Evolutionary conservation across 257 asterid species (phyloP), one percentile per base, ranked within the genome.

Genomic region (Catharanthus roseus): DNA sequence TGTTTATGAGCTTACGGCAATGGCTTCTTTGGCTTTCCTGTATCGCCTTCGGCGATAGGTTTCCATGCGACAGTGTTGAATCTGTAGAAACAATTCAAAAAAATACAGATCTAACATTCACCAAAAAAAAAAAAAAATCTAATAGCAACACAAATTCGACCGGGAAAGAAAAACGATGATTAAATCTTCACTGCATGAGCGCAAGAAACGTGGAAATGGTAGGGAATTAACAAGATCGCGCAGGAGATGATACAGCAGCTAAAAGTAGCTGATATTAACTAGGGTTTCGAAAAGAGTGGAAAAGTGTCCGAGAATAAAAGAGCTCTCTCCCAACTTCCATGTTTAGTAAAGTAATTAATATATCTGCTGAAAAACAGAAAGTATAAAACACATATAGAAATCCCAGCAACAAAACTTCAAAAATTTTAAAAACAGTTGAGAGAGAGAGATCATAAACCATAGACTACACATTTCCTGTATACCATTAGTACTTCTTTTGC

Each of bases 21-120:
- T 62, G 55, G 82, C n/a, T 62, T 82, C 82, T 56, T 74, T 77
- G 71, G 78, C 42, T 67, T 81, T 89, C 76, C 74, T 82, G 74
- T 81, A 78, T 74, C 91, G 82, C 83, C 85, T 86, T 73, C 95
- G 77, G 82, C 83, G 84, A 70, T 89, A 91, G 58, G 96, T 89
- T 79, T 89, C 96, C 84, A 85, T 84, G 70, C 58, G 72, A 3
- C 42, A 3, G 76, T 62, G 26, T 41, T 47, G 10, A 26, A 55
- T 75, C 89, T 86, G 90, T 21, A 47, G 19, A n/a, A 41, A 50
- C 44, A 13, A 58, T 0, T 8, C 11, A 11, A 10, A 49, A 19
- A 36, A 23, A 42, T 23, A 15, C 28, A 16, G 31, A 49, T n/a
- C 44, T 19, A 33, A 47, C 11, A 0, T 44, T n/a, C n/a, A n/a